Percentiles rank a stretch among this genome's conserved stretches.
phyloP scores from a whole-genome alignment of 805 yeast genomes.

The Scheffersomyces ergatensis region DNA sequence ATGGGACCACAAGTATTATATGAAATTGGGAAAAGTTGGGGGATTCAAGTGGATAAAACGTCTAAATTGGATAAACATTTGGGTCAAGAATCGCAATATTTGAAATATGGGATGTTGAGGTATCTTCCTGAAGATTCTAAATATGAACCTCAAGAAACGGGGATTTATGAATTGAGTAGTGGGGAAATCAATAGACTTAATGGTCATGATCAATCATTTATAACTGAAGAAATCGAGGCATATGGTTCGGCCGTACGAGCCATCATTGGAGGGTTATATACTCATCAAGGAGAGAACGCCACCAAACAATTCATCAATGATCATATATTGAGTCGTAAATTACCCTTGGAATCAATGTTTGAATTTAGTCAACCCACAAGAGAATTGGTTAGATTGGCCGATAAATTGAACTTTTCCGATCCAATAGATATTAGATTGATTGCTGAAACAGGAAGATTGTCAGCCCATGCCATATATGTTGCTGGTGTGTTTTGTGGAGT shows the following conservation, averaged over 20 bases:
- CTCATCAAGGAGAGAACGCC: constrained; percentile 63
- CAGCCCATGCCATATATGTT: constrained; percentile 80
- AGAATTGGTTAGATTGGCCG: constrained; percentile 74
- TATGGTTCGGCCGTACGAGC: constrained; percentile 77
- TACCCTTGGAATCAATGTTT: constrained; percentile 73
- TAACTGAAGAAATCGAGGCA: constrained; percentile 42
- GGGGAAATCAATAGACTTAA: constrained; percentile 15
- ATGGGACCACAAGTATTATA: constrained; percentile 65
- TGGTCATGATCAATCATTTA: constrained; percentile 7
- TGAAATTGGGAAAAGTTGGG: constrained; percentile 78
- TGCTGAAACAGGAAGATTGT: constrained; percentile 90
- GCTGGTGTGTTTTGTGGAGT: constrained; percentile 89
- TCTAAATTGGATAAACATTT: constrained; percentile 64
- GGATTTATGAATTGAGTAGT: constrained; percentile 43
- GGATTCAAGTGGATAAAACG: constrained; percentile 74
- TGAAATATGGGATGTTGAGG: constrained; percentile 70
- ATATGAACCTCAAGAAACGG: constrained; percentile 38
- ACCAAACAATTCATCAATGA: constrained; percentile 68
- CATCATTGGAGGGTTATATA: constrained; percentile 77
- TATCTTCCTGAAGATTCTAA: constrained; percentile 32
- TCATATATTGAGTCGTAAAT: constrained; percentile 79
- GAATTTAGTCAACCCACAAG: constrained; percentile 83
- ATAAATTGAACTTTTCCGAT: constrained; percentile 65
- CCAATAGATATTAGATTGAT: constrained; percentile 76
- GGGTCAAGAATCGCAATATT: constrained; percentile 63